A percentile compares a stretch with the other conserved stretches of the same genome.
These are phyloP conservation scores for Dalechampia spathulata DNA, from an alignment of 441 rosid genomes.

Conservation along the genomic window DNA sequence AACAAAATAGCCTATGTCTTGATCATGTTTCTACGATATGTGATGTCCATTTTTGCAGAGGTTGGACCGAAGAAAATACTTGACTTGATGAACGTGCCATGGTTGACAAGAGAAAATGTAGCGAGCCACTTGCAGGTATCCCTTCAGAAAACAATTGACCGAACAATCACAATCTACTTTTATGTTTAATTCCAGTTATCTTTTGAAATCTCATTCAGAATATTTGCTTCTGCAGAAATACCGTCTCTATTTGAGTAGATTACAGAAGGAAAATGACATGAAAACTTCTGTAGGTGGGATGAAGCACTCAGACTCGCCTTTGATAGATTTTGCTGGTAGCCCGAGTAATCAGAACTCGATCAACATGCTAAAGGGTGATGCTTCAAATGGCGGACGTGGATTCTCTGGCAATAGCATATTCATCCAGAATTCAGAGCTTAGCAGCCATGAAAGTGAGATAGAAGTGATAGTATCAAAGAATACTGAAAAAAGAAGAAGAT, in stretches of 20 bases:
- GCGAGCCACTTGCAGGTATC: slow-evolving; percentile 96
- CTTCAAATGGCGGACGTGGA: slow-evolving; percentile 24
- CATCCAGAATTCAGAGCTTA: slow-evolving; percentile 30
- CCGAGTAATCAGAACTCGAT: slow-evolving; percentile 38
- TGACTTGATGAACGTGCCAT: slow-evolving; percentile 64
- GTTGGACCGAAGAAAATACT: slow-evolving; percentile 87
- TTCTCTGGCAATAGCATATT: slow-evolving; percentile 36
- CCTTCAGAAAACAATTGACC: neutral
- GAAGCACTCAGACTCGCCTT: slow-evolving; percentile 48
- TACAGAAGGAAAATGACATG: slow-evolving; percentile 62
- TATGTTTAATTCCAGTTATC: neutral
- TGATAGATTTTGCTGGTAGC: slow-evolving; percentile 35
- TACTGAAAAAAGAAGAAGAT: slow-evolving; percentile 35
- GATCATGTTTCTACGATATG: slow-evolving; percentile 22
- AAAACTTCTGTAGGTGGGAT: slow-evolving; percentile 40
- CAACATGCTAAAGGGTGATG: slow-evolving; percentile 27
- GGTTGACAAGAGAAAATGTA: slow-evolving; percentile 79
- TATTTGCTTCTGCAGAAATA: slow-evolving; percentile 66
- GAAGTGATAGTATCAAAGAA: slow-evolving; percentile 32
- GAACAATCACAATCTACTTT: neutral
- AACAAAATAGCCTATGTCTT: slow-evolving; percentile 12
- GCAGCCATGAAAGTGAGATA: slow-evolving; percentile 35
- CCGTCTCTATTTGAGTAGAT: slow-evolving; percentile 83
- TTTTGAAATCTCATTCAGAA: slow-evolving; percentile 11
- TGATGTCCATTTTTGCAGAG: slow-evolving; percentile 56